These are phyloP conservation scores for Diplodia sapinea DNA, from an alignment of 2,329 filamentous ascomycete species.

Conservation along the genomic window DNA sequence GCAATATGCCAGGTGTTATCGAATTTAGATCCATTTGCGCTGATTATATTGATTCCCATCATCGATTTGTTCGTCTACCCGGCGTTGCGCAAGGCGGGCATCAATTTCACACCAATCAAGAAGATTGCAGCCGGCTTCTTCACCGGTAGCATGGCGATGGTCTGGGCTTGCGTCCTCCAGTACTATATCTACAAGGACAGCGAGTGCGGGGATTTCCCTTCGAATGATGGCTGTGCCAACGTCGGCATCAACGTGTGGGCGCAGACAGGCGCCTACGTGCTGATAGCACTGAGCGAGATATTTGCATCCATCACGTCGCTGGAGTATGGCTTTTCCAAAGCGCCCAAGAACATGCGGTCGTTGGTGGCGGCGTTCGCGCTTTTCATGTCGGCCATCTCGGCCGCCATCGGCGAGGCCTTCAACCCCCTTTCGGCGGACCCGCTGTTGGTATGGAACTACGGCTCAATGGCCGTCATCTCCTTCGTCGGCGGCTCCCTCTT, in stretches of 20 bases:
- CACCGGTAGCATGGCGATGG: conserved; percentile 66
- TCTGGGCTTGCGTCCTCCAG: conserved; percentile 63
- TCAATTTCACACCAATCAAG: conserved; percentile 76
- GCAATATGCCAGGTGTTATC: conserved; percentile 53
- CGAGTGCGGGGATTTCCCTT: conserved; percentile 52
- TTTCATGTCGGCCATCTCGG: conserved; percentile 43
- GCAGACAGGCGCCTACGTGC: conserved; percentile 58
- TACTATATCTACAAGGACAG: conserved; percentile 54
- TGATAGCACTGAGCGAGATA: conserved; percentile 66
- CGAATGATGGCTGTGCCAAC: conserved; percentile 56
- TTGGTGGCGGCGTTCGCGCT: conserved; percentile 46
- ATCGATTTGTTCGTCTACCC: conserved; percentile 73
- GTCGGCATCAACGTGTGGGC: conserved; percentile 62
- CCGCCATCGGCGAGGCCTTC: conserved; percentile 37
- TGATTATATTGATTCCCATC: conserved; percentile 76
- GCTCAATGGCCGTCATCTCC: conserved; percentile 44
- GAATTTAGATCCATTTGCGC: conserved; percentile 76
- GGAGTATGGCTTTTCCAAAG: conserved; percentile 77
- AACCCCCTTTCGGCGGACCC: conserved; percentile 36
- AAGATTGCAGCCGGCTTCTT: conserved; percentile 75
- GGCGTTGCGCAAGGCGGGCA: conserved; percentile 64
- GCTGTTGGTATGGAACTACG: conserved; percentile 42
- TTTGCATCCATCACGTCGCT: conserved; percentile 71
- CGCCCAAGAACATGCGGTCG: conserved; percentile 66
- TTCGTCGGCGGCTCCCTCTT: conserved; percentile 44